These are phyloP conservation scores for Nannochloropsis oceanica DNA, from an alignment of 108 stramenopile species.

Conservation along the genomic window DNA sequence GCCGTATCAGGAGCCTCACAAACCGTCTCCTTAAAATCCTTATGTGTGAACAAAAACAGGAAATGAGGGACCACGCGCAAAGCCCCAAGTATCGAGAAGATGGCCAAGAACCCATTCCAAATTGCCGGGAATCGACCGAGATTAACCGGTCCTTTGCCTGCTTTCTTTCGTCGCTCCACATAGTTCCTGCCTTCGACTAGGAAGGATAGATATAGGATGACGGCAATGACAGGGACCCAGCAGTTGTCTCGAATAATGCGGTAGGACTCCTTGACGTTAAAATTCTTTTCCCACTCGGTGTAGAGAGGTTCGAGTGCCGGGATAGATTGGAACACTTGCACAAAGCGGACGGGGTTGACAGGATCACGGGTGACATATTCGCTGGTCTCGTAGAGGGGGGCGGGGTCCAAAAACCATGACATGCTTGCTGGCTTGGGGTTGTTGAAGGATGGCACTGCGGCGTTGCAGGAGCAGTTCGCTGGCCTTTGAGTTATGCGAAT, in stretches of 20 bases:
- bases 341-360: neutral
- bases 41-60: neutral
- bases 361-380: neutral
- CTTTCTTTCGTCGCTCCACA: neutral
- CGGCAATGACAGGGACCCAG: neutral
- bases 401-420: neutral
- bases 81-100: neutral
- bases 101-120: neutral
- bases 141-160: neutral
- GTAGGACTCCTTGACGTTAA: neutral
- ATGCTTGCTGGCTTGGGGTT: neutral
- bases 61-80: neutral
- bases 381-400: neutral
- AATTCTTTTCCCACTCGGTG: neutral
- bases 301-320: neutral
- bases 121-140: neutral
- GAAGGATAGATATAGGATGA: neutral
- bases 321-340: neutral
- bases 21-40: neutral
- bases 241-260: neutral
- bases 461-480: no score
- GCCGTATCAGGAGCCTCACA: neutral
- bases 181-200: neutral
- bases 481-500: no score
- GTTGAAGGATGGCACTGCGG: no score